Percentiles rank a stretch among this genome's conserved stretches.
These are phyloP conservation scores for Podospora sp. DNA, from an alignment of 495 filamentous ascomycete species.

Conservation along the genomic window DNA sequence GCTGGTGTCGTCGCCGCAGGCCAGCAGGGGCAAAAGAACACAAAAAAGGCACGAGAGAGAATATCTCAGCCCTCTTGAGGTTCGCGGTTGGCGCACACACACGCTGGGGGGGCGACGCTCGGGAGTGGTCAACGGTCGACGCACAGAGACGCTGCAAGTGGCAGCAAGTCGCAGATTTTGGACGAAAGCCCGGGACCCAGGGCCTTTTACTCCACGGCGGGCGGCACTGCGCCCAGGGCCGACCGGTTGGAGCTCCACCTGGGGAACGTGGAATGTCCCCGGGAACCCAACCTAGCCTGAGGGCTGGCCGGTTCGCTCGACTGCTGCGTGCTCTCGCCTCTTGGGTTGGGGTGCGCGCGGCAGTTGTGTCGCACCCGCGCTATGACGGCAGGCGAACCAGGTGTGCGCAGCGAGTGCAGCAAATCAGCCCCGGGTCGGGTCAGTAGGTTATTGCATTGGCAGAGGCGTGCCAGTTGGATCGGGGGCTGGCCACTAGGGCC, in stretches of 20 bases:
- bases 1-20: slow-evolving; percentile 27
- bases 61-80: slow-evolving; percentile 31
- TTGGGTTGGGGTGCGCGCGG: slow-evolving; percentile 24
- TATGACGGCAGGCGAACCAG: slow-evolving; percentile 32
- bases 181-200: slow-evolving; percentile 25
- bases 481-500: slow-evolving; percentile 26
- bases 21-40: slow-evolving; percentile 14
- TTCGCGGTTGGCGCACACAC: slow-evolving; percentile 13
- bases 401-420: slow-evolving; percentile 20
- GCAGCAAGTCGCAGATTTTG: slow-evolving; percentile 2
- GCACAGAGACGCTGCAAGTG: slow-evolving; percentile 8
- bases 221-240: background rate
- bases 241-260: background rate
- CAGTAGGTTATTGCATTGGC: slow-evolving; percentile 17
- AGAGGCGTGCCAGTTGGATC: slow-evolving; percentile 17
- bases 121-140: slow-evolving; percentile 10
- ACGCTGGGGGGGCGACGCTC: background rate
- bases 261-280: background rate
- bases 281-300: background rate
- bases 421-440: slow-evolving; percentile 26
- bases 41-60: slow-evolving; percentile 27
- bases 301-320: slow-evolving; percentile 22
- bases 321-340: slow-evolving; percentile 13
- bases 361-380: slow-evolving; percentile 39
- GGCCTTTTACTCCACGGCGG: slow-evolving; percentile 28